phyloP scores from a whole-genome alignment of 192 early-diverging fungal genomes.

The Rhizophagus sp. region DNA sequence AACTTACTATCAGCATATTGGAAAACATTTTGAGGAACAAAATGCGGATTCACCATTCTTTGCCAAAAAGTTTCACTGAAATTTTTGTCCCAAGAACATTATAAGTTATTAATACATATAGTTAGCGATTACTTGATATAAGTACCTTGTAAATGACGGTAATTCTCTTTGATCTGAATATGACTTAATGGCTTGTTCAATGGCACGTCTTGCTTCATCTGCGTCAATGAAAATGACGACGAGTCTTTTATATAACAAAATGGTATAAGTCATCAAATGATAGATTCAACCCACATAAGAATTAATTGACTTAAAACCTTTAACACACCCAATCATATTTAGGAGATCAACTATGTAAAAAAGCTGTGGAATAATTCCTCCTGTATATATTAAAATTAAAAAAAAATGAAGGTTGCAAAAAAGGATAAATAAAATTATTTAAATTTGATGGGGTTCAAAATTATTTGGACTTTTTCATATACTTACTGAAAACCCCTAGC shows the following conservation, averaged over 20 bases:
- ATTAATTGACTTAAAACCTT: not conserved
- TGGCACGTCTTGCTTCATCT: slow-evolving; percentile 16
- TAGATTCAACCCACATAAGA: not conserved
- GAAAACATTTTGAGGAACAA: slow-evolving; percentile 13
- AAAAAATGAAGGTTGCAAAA: too few species aligned
- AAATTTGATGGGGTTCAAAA: too few species aligned
- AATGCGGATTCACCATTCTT: slow-evolving; percentile 8
- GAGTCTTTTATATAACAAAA: slow-evolving; percentile 6
- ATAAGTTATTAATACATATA: not conserved
- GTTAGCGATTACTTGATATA: not conserved
- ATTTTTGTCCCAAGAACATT: not conserved
- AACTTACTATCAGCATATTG: slow-evolving; percentile 18
- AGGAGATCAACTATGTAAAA: slow-evolving; percentile 21
- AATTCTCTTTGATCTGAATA: slow-evolving; percentile 23
- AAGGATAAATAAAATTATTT: too few species aligned
- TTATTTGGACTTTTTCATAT: not conserved
- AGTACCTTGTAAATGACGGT: slow-evolving; percentile 16
- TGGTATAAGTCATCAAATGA: not conserved
- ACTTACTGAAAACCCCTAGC: slow-evolving; percentile 17
- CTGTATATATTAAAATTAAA: not conserved
- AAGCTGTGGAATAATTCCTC: not conserved
- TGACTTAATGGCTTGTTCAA: slow-evolving; percentile 5
- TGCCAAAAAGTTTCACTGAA: slow-evolving; percentile 22
- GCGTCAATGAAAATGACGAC: slow-evolving; percentile 16
- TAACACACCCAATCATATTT: slow-evolving; percentile 13